Evolutionary conservation across 345 rosid genomes (phyloP).

Genomic region (Hibiscus syriacus): DNA sequence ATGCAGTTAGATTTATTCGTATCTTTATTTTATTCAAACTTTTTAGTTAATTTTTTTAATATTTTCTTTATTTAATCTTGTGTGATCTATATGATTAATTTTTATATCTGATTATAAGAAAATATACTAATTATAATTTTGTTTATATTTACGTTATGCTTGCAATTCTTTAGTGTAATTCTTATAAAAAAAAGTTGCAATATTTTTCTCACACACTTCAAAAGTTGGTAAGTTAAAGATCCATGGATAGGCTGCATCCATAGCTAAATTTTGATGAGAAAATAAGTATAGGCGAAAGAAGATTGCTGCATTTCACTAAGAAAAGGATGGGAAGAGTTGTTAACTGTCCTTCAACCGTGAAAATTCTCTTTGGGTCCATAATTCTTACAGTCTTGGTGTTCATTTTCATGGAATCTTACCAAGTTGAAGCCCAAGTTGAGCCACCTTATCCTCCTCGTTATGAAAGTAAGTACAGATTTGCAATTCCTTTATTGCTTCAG

Average conservation of each 20-base stretch:
- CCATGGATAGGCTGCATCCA: neutral
- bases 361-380: neutral
- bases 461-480: conserved; percentile 1
- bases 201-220: too few species aligned
- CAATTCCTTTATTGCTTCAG: neutral
- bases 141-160: too few species aligned
- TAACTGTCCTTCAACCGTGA: neutral
- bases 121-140: too few species aligned
- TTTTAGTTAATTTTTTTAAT: too few species aligned
- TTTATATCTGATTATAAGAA: too few species aligned
- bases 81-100: too few species aligned
- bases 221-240: neutral
- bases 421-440: neutral
- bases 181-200: too few species aligned
- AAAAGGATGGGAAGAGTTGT: neutral
- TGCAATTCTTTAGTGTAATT: too few species aligned
- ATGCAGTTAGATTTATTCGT: too few species aligned
- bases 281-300: neutral
- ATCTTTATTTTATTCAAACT: too few species aligned
- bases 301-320: neutral
- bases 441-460: neutral
- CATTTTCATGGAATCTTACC: neutral
- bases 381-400: neutral
- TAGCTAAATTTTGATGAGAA: neutral
- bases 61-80: too few species aligned